These are phyloP conservation scores for Chaetoceros tenuissimus DNA, from an alignment of 108 stramenopile genomes.

Conservation along the genomic window DNA sequence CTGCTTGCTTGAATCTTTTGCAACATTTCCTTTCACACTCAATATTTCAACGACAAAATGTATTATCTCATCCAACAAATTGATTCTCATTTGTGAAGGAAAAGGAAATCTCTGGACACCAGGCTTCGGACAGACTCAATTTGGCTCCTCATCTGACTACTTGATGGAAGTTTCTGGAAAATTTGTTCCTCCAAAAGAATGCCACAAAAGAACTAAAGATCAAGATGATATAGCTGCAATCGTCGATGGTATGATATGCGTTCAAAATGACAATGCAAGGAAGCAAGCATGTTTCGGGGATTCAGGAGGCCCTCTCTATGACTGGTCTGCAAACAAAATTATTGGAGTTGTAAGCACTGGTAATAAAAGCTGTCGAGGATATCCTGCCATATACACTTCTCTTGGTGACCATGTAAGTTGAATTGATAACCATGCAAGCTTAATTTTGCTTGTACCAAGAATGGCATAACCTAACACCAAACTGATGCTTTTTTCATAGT, in stretches of 20 bases:
- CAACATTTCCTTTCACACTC: no score
- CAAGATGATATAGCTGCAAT: background rate
- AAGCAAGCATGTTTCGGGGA: background rate
- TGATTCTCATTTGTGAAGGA: background rate
- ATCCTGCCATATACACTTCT: background rate
- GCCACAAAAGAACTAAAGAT: background rate
- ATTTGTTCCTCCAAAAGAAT: background rate
- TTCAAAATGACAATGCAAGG: background rate
- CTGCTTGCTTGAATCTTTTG: background rate
- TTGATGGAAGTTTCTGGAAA: background rate
- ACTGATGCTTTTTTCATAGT: background rate
- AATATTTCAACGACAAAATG: no score
- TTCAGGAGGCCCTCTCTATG: background rate
- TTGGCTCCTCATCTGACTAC: background rate
- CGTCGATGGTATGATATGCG: background rate
- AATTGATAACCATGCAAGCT: background rate
- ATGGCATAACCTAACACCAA: background rate
- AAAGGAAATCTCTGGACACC: background rate
- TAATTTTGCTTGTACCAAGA: background rate
- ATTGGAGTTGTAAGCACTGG: background rate
- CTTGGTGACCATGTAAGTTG: background rate
- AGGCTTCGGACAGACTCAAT: background rate
- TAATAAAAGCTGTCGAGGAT: background rate
- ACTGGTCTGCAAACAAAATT: background rate
- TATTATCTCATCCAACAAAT: background rate